These are phyloP conservation scores for Trichoderma atrobrunneum DNA, from an alignment of 2,329 filamentous ascomycete genomes.

Conservation along the genomic window DNA sequence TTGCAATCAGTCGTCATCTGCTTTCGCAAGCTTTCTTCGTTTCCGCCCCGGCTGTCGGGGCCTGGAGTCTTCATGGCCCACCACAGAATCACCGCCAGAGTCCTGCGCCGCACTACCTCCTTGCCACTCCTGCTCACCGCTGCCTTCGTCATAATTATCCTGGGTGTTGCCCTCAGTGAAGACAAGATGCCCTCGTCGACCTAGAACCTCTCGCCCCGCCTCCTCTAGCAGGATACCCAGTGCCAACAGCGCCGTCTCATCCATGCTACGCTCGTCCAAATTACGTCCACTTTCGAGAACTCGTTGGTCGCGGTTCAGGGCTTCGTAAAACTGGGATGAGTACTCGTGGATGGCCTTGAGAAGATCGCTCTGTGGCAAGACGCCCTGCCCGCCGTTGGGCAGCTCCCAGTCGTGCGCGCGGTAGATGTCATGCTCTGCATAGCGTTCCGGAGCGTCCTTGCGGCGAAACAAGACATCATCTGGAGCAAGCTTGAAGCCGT, in stretches of 20 bases:
- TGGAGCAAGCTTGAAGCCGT: constrained; percentile 48
- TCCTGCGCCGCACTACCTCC: background rate
- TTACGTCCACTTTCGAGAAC: constrained; percentile 25
- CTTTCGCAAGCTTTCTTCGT: constrained; percentile 31
- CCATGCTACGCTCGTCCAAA: constrained; percentile 61
- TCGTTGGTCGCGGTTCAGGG: constrained; percentile 30
- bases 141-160: constrained; percentile 2
- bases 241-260: constrained; percentile 74
- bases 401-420: constrained; percentile 59
- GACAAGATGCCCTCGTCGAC: constrained; percentile 64
- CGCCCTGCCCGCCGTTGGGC: constrained; percentile 41
- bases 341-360: constrained; percentile 68
- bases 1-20: constrained; percentile 7
- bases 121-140: background rate
- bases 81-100: constrained; percentile 16
- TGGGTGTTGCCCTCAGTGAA: constrained; percentile 47
- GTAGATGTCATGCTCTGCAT: constrained; percentile 70
- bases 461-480: constrained; percentile 70
- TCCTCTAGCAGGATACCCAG: constrained; percentile 76
- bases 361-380: constrained; percentile 66
- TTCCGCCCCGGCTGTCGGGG: constrained; percentile 29
- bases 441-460: constrained; percentile 62
- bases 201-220: constrained; percentile 58
- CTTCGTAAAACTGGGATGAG: constrained; percentile 62
- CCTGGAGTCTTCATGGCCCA: constrained; percentile 27